These are phyloP conservation scores for Chytriomyces sp. DNA, from an alignment of 192 early-diverging fungal species.

Conservation along the genomic window DNA sequence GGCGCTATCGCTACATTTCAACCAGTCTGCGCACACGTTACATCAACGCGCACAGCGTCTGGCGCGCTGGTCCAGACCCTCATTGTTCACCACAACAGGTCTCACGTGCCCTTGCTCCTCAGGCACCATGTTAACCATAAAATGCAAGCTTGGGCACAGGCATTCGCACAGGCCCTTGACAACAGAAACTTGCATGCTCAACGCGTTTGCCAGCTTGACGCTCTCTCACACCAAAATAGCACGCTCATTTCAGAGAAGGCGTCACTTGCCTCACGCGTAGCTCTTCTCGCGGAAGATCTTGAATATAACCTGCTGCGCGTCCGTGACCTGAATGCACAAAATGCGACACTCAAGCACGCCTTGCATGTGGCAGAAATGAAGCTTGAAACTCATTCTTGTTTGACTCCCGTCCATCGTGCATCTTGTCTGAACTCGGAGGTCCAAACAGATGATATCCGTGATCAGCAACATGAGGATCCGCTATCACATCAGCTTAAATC, in stretches of 20 bases:
- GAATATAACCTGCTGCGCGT: not conserved
- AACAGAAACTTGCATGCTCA: not conserved
- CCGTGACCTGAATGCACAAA: not conserved
- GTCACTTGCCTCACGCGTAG: not conserved
- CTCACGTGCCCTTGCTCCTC: not conserved
- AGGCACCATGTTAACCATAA: slow-evolving; percentile 11
- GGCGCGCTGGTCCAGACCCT: not conserved
- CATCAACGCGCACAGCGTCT: not conserved
- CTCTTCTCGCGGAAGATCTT: not conserved
- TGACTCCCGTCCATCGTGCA: no score
- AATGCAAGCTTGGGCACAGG: not conserved
- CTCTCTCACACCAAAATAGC: not conserved
- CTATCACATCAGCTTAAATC: no score
- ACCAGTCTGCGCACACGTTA: not conserved
- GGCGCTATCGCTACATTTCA: not conserved
- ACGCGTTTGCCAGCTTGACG: not conserved
- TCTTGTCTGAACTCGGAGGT: no score
- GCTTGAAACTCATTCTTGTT: no score
- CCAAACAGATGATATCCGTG: no score
- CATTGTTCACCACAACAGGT: not conserved
- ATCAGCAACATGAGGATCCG: no score
- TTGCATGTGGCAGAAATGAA: no score
- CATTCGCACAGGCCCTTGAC: not conserved
- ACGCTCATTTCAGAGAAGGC: not conserved
- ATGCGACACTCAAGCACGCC: not conserved